These are phyloP conservation scores for Hyphopichia khmerensis DNA, from an alignment of 1,139 yeast genomes.

Conservation along the genomic window DNA sequence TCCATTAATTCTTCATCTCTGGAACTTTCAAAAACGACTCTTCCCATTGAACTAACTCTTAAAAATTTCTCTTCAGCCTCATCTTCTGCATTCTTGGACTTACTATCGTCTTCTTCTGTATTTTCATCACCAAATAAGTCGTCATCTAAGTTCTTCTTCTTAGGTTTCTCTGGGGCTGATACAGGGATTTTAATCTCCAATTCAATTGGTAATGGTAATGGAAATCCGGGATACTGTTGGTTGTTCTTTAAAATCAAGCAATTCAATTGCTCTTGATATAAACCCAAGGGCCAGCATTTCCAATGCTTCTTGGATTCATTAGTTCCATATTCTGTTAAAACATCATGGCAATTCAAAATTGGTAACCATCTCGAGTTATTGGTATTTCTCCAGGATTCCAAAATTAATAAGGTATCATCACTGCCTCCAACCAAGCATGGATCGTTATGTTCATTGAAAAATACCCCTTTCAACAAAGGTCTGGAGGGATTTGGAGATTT, in stretches of 20 bases:
- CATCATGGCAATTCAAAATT: slow-evolving; percentile 62
- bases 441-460: slow-evolving; percentile 82
- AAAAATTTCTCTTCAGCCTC: slow-evolving; percentile 46
- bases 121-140: slow-evolving; percentile 14
- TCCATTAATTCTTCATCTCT: slow-evolving; percentile 31
- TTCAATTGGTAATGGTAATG: slow-evolving; percentile 82
- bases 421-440: slow-evolving; percentile 78
- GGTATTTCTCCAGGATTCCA: slow-evolving; percentile 76
- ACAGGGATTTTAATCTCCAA: slow-evolving; percentile 69
- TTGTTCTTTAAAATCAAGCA: slow-evolving; percentile 74
- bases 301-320: slow-evolving; percentile 47
- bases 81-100: slow-evolving; percentile 30
- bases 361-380: slow-evolving; percentile 88
- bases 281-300: slow-evolving; percentile 88
- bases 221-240: slow-evolving; percentile 58
- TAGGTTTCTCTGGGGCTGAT: slow-evolving; percentile 15
- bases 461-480: slow-evolving; percentile 62
- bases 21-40: slow-evolving; percentile 44
- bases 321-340: slow-evolving; percentile 54
- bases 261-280: slow-evolving; percentile 63
- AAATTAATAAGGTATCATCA: slow-evolving; percentile 67
- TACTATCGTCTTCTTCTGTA: slow-evolving; percentile 22
- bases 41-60: slow-evolving; percentile 50
- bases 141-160: slow-evolving; percentile 12
- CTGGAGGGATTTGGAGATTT: slow-evolving; percentile 14